phyloP scores from a whole-genome alignment of 495 filamentous ascomycete species.

The Penicillium cosmopolitanum region DNA sequence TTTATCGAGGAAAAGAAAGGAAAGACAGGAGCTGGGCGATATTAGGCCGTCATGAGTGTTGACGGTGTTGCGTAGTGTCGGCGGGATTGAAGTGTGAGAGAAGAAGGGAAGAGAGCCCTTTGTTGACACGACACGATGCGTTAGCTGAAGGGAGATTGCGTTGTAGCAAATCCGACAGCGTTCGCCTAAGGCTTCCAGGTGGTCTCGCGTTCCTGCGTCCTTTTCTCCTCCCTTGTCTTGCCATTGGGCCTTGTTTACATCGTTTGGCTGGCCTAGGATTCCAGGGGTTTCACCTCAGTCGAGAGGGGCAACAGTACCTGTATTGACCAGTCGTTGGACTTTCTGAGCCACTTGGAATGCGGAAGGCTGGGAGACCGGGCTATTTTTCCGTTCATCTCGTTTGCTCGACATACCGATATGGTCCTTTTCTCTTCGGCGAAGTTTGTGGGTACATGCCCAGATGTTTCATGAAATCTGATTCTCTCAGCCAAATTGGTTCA shows the following conservation, averaged over 20 bases:
- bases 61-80: constrained; percentile 15
- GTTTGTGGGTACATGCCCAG: neutral
- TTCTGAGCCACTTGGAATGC: constrained; percentile 15
- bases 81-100: constrained; percentile 3
- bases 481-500: too few relatives aligned
- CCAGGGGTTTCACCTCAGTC: constrained; percentile 18
- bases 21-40: constrained; percentile 28
- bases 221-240: constrained; percentile 11
- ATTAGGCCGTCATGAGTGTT: constrained; percentile 13
- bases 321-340: neutral
- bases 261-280: constrained; percentile 11
- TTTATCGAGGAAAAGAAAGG: constrained; percentile 16
- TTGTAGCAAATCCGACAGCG: neutral
- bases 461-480: neutral
- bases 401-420: neutral
- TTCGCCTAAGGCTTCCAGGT: neutral
- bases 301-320: neutral
- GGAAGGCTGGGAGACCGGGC: neutral
- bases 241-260: constrained; percentile 5
- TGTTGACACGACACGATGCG: neutral
- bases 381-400: neutral
- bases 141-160: neutral
- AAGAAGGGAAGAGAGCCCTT: constrained; percentile 3
- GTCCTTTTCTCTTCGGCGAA: neutral
- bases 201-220: neutral